A percentile compares a stretch with the other conserved stretches of the same genome.
These are phyloP conservation scores for Borovskyia barvae DNA, from an alignment of 208 protist species.

Conservation along the genomic window DNA sequence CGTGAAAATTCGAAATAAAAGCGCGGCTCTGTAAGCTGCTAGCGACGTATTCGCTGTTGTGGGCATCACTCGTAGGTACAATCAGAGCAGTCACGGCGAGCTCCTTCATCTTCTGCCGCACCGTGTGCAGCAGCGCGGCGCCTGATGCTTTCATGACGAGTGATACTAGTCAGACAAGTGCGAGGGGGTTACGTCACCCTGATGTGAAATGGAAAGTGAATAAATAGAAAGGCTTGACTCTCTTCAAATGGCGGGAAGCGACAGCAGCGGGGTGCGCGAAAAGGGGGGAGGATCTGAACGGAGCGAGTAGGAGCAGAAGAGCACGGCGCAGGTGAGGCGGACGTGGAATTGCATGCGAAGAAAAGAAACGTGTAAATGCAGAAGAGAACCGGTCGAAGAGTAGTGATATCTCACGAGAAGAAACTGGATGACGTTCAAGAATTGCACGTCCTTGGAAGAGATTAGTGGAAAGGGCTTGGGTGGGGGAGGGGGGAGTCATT, in stretches of 20 bases:
- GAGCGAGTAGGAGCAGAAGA: neutral
- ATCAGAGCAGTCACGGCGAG: conserved; percentile 80
- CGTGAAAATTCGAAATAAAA: conserved; percentile 95
- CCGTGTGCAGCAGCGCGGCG: conserved; percentile 31
- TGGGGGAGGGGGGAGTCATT: too few species aligned
- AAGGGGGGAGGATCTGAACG: neutral
- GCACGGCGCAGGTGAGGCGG: neutral
- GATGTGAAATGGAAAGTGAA: neutral
- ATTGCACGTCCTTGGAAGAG: too few species aligned
- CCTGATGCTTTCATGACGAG: conserved; percentile 41
- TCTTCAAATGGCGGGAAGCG: neutral
- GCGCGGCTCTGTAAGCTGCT: conserved; percentile 83
- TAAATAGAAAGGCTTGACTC: neutral
- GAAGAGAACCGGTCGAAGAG: neutral
- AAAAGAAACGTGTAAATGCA: neutral
- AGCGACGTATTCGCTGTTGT: conserved; percentile 97
- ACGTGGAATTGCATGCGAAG: neutral
- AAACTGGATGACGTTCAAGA: neutral
- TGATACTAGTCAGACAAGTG: too few species aligned
- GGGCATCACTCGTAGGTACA: conserved; percentile 91
- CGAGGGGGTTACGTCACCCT: neutral
- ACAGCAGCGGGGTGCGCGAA: too few species aligned
- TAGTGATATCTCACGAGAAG: neutral
- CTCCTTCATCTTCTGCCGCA: conserved; percentile 80
- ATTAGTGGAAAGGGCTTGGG: neutral